Evolutionary conservation across 2,329 filamentous ascomycete species (phyloP).

Genomic region (Juglanconis juglandina): DNA sequence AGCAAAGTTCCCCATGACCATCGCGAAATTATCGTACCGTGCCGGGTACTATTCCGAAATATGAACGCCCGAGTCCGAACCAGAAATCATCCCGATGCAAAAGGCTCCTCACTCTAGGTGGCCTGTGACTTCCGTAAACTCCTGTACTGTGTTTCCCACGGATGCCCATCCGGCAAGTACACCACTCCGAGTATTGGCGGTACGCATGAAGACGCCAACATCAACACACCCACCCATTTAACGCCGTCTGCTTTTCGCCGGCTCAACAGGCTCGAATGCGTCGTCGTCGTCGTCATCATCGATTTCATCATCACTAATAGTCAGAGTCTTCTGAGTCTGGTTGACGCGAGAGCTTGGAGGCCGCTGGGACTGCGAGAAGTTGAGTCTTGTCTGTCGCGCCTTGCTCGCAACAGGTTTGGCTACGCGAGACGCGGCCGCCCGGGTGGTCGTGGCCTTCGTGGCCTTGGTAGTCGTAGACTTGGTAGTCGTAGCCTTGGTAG

Average conservation of each 20-base stretch:
- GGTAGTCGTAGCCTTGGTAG: slow-evolving; percentile 18
- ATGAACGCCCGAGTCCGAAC: background rate
- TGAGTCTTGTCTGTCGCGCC: slow-evolving; percentile 45
- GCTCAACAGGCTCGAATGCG: slow-evolving; percentile 52
- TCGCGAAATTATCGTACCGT: background rate
- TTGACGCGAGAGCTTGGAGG: slow-evolving; percentile 25
- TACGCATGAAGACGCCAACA: background rate
- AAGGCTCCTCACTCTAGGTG: background rate
- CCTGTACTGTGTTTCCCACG: background rate
- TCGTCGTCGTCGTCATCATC: slow-evolving; percentile 42
- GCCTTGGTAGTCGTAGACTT: slow-evolving; percentile 7
- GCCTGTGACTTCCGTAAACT: background rate
- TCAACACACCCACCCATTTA: background rate
- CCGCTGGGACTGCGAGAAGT: slow-evolving; percentile 41
- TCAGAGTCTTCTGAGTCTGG: slow-evolving; percentile 47
- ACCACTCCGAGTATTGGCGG: background rate
- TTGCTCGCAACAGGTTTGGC: slow-evolving; percentile 26
- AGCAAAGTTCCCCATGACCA: background rate
- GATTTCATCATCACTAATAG: slow-evolving; percentile 65
- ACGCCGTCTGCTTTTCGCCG: slow-evolving; percentile 26
- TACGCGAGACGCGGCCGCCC: slow-evolving; percentile 30
- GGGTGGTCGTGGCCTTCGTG: slow-evolving; percentile 19
- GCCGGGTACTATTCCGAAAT: background rate
- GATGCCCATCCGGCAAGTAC: background rate
- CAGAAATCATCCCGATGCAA: background rate